phyloP scores from a whole-genome alignment of 2,329 filamentous ascomycete genomes.

The Aspergillus viridinutans region DNA sequence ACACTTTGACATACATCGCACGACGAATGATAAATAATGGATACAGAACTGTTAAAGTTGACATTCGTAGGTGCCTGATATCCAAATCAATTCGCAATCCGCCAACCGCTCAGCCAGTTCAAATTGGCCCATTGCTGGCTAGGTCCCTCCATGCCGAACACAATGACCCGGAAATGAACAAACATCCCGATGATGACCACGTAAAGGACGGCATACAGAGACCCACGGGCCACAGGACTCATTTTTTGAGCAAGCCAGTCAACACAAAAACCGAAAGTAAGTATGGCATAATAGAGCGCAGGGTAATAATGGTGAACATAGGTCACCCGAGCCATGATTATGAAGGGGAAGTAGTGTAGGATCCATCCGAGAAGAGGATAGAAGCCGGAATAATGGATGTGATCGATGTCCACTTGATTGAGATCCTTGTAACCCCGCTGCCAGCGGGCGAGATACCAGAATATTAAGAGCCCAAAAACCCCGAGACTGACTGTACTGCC shows the following conservation, averaged over 20 bases:
- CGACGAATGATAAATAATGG: not conserved
- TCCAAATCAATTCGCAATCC: conserved; percentile 56
- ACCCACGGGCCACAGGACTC: conserved; percentile 59
- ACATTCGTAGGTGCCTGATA: not conserved
- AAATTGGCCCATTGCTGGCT: conserved; percentile 84
- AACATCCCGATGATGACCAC: conserved; percentile 73
- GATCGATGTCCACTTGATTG: conserved; percentile 74
- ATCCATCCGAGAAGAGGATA: conserved; percentile 94
- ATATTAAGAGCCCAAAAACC: conserved; percentile 65
- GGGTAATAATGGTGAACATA: conserved; percentile 99
- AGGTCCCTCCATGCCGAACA: conserved; percentile 88
- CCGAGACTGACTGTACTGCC: conserved; percentile 76
- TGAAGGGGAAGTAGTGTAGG: conserved; percentile 91
- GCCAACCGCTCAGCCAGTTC: conserved; percentile 90
- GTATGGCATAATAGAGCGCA: conserved; percentile 93
- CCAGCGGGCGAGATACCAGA: conserved; percentile 90
- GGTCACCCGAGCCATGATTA: conserved; percentile 96
- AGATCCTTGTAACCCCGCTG: conserved; percentile 90
- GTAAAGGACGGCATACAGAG: conserved; percentile 72
- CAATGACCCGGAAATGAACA: conserved; percentile 85
- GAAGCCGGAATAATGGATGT: conserved; percentile 87
- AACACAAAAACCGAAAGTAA: conserved; percentile 79
- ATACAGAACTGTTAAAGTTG: not conserved
- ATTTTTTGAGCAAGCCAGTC: conserved; percentile 76
- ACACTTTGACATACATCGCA: not conserved